Evolutionary conservation across 805 yeast species (phyloP), one percentile per base, ranked within the genome.

Genomic region (Lachancea cidri): DNA sequence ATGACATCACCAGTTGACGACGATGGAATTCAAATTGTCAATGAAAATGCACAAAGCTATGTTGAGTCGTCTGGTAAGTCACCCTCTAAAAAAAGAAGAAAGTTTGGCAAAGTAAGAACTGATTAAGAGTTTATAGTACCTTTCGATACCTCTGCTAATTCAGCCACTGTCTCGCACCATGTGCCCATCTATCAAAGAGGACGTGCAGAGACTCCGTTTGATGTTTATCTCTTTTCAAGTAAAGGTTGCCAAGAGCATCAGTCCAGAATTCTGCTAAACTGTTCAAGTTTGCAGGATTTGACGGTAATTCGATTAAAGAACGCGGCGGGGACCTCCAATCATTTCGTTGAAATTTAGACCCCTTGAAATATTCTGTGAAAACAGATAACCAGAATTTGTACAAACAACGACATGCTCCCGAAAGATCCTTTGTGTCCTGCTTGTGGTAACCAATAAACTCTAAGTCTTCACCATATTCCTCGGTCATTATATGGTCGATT

Each of bases 201-300:
- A 36, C 15, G 7, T 17, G n/a, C 27, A 41, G 19, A 2, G 44
- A 65, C 1, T 38, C 16, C 15, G 58, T 54, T 22, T 71, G 73
- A 0, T 34, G 38, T 0, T 43, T 45, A 15, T 49, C 61, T 32
- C 74, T 54, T 31, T 65, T 62, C 9, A 45, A 24, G 48, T 78
- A 80, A 6, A 81, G 53, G 1, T 64, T 62, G 2, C 51, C 46
- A 33, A 81, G 57, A 0, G 74, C 62, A 2, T 61, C 57, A 2
- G 58, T 44, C 89, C 89, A 83, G 50, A 76, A 76, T 2, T 59
- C 61, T 4, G 69, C 57, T 48, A 81, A 78, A 9, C 57, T 62
- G 2, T 35, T 38, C 22, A 77, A 51, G 7, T 60, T 66, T 13
- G 43, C n/a, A 2, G 39, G 25, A 14, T 45, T 40, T 1, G 27